Conservation (phyloP, 1,284 basidiomycete species). For the Flammula alnicola region DNA sequence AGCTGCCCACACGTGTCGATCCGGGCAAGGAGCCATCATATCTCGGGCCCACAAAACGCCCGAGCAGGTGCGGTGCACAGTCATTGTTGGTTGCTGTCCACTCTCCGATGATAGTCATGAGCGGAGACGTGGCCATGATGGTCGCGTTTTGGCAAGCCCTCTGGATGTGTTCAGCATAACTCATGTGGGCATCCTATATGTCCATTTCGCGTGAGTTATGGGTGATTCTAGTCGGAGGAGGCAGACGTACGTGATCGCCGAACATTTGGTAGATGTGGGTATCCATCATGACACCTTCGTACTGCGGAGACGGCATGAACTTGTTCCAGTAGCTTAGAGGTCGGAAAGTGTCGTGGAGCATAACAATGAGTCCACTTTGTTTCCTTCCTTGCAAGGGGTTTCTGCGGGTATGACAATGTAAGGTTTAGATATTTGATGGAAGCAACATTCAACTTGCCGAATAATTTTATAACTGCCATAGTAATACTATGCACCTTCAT, state of each 20-base stretch:
- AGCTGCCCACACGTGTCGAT: slow-evolving; percentile 69
- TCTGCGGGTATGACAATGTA: slow-evolving; percentile 18
- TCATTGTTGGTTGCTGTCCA: slow-evolving; percentile 86
- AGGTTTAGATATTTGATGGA: neutral
- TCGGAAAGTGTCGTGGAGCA: slow-evolving; percentile 87
- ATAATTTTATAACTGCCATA: slow-evolving; percentile 72
- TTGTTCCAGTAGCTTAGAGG: slow-evolving; percentile 73
- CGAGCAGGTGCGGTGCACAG: slow-evolving; percentile 81
- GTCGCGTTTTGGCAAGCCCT: slow-evolving; percentile 58
- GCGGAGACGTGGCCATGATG: slow-evolving; percentile 55
- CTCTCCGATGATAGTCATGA: slow-evolving; percentile 83
- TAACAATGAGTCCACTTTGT: slow-evolving; percentile 63
- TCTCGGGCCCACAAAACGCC: slow-evolving; percentile 65
- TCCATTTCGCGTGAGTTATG: neutral
- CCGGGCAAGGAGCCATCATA: slow-evolving; percentile 80
- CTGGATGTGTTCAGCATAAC: slow-evolving; percentile 63
- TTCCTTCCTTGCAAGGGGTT: slow-evolving; percentile 56
- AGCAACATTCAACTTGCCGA: slow-evolving; percentile 45
- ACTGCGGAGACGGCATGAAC: slow-evolving; percentile 61
- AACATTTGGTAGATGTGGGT: slow-evolving; percentile 86
- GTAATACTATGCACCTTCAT: slow-evolving; percentile 59
- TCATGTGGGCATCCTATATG: slow-evolving; percentile 55
- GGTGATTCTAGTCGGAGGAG: neutral
- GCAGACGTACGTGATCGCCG: slow-evolving; percentile 30
- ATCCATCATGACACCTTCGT: slow-evolving; percentile 78